Evolutionary conservation across 1,139 yeast species (phyloP).

Genomic region (Protomyces arabidopsidicola): DNA sequence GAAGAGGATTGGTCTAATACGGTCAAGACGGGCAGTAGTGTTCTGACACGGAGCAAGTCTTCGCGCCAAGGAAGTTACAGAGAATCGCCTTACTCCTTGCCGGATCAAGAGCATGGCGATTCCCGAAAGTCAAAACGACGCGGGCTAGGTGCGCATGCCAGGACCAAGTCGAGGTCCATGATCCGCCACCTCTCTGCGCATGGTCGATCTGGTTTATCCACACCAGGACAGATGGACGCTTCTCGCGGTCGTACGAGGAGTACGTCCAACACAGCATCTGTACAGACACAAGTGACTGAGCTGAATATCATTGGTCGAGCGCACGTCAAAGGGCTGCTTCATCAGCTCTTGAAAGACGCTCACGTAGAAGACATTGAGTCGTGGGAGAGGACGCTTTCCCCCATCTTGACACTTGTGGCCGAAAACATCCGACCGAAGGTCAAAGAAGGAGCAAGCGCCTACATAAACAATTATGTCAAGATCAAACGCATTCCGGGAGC

Average conservation of each 20-base stretch:
- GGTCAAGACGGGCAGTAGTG: background rate
- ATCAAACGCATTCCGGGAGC: slow-evolving; percentile 82
- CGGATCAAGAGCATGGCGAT: background rate
- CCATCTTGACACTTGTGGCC: slow-evolving; percentile 46
- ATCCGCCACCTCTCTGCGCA: background rate
- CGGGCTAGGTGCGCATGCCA: background rate
- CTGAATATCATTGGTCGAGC: slow-evolving; percentile 43
- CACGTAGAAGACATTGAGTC: slow-evolving; percentile 50
- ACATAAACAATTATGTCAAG: slow-evolving; percentile 81
- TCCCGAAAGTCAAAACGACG: background rate
- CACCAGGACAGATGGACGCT: background rate
- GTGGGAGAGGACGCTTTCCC: slow-evolving; percentile 52
- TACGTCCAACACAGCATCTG: slow-evolving; percentile 8
- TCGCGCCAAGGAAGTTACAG: background rate
- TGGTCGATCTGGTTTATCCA: background rate
- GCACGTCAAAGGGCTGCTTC: slow-evolving; percentile 48
- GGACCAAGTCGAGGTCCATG: slow-evolving; percentile 15
- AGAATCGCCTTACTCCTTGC: background rate
- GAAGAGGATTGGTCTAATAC: background rate
- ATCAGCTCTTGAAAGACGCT: slow-evolving; percentile 53
- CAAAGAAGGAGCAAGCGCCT: slow-evolving; percentile 66
- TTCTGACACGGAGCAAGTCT: background rate
- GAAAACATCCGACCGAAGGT: slow-evolving; percentile 54
- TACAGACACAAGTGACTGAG: slow-evolving; percentile 34
- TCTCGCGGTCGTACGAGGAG: slow-evolving; percentile 12